Percentiles rank a stretch among this genome's conserved stretches.
These are phyloP conservation scores for Globisporangium camurandrum DNA, from an alignment of 352 stramenopile species.

Conservation along the genomic window DNA sequence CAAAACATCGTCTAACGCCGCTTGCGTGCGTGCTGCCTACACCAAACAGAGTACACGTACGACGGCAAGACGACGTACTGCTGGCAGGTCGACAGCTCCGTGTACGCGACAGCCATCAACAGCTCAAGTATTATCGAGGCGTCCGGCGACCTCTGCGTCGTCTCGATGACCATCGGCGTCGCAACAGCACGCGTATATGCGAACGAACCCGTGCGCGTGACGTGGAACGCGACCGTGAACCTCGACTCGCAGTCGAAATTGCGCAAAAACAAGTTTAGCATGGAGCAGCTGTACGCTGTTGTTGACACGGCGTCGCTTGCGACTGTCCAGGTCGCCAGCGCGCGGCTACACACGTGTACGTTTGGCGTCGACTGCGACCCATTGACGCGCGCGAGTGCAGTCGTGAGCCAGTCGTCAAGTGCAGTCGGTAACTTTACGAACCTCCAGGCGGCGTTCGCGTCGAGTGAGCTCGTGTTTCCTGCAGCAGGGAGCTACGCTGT, in stretches of 20 bases:
- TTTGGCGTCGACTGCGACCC: conserved; percentile 43
- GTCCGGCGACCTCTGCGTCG: conserved; percentile 37
- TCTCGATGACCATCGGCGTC: conserved; percentile 39
- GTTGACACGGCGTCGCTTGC: conserved; percentile 47
- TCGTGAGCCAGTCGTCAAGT: conserved; percentile 42
- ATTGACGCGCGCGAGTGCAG: conserved; percentile 31
- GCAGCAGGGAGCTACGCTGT: conserved; percentile 39
- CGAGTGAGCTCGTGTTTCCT: conserved; percentile 45
- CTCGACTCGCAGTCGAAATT: conserved; percentile 21
- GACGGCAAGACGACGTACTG: conserved; percentile 52
- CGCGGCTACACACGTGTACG: conserved; percentile 41
- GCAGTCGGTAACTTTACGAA: conserved; percentile 46
- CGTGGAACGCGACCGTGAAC: conserved; percentile 58
- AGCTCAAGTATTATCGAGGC: conserved; percentile 26
- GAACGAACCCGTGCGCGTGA: conserved; percentile 48
- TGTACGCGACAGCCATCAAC: conserved; percentile 44
- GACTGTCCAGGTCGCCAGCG: conserved; percentile 46
- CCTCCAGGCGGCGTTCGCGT: conserved; percentile 37
- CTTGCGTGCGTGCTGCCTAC: background rate
- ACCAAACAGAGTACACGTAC: conserved; percentile 12
- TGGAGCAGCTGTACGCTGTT: conserved; percentile 31
- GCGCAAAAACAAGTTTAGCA: conserved; percentile 35
- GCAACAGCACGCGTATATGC: conserved; percentile 36
- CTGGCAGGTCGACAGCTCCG: conserved; percentile 46
- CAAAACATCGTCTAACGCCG: too few relatives aligned